Conservation (phyloP, 352 stramenopile species). For the Blastocystis sp. region DNA sequence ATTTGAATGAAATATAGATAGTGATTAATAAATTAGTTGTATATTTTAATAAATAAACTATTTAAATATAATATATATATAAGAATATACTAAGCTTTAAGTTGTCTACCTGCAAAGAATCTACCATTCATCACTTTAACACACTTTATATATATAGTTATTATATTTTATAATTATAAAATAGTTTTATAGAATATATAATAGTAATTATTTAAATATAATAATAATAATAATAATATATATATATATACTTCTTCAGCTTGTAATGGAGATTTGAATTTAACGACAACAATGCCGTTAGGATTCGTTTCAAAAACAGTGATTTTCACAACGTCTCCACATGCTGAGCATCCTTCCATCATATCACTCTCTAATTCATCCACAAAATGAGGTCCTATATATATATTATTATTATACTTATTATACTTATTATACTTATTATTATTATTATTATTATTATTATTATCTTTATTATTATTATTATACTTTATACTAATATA, state of each 20-base stretch:
- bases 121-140: conserved; percentile 24
- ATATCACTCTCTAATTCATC: conserved; percentile 14
- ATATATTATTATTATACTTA: not conserved
- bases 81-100: conserved; percentile 34
- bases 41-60: too few species aligned
- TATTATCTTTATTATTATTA: too few species aligned
- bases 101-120: conserved; percentile 20
- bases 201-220: too few species aligned
- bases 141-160: conserved; percentile 5
- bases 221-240: too few species aligned
- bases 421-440: too few species aligned
- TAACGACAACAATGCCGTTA: conserved; percentile 27
- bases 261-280: conserved; percentile 7
- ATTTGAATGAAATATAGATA: too few species aligned
- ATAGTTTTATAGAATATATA: too few species aligned
- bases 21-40: too few species aligned
- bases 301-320: conserved; percentile 31
- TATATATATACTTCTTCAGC: conserved; percentile 11
- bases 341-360: conserved; percentile 6
- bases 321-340: conserved; percentile 16
- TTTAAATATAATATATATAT: too few species aligned
- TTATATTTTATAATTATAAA: too few species aligned
- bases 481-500: too few species aligned
- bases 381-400: conserved; percentile 19
- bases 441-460: too few species aligned